phyloP scores from a whole-genome alignment of 352 stramenopile genomes.

The Phytophthora citricola region DNA sequence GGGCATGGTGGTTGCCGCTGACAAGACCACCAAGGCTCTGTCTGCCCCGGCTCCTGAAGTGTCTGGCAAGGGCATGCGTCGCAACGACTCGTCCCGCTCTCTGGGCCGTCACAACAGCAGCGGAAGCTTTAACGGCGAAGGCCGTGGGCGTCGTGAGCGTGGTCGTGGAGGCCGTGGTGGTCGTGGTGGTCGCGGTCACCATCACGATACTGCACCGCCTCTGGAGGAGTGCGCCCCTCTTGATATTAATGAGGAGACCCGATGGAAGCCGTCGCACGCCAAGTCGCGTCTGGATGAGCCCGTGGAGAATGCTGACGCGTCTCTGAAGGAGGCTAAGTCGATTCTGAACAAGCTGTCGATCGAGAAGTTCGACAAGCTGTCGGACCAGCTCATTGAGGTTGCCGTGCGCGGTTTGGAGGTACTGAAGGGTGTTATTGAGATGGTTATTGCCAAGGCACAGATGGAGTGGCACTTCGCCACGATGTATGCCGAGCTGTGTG shows the following conservation, averaged over 20 bases:
- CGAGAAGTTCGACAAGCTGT: constrained; percentile 97
- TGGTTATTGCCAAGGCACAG: constrained; percentile 96
- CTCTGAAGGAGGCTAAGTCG: constrained; percentile 88
- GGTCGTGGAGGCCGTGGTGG: constrained; percentile 53
- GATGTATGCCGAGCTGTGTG: constrained; percentile 96
- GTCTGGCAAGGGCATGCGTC: constrained; percentile 37
- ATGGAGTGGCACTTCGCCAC: constrained; percentile 96
- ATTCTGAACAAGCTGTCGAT: constrained; percentile 98
- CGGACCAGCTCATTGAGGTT: constrained; percentile 91
- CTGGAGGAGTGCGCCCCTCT: constrained; percentile 73
- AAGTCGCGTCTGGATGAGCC: constrained; percentile 63
- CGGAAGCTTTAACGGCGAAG: constrained; percentile 40
- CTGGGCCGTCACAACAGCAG: constrained; percentile 54
- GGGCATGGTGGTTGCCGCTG: constrained; percentile 49
- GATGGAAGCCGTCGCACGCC: constrained; percentile 78
- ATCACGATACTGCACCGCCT: constrained; percentile 58
- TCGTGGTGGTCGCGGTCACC: constrained; percentile 48
- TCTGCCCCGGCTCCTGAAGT: constrained; percentile 28
- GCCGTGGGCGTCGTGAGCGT: constrained; percentile 45
- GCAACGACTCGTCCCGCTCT: constrained; percentile 54
- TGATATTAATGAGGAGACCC: constrained; percentile 84
- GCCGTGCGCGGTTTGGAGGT: constrained; percentile 86
- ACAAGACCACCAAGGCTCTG: constrained; percentile 60
- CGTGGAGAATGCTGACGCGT: constrained; percentile 65
- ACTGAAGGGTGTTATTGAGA: constrained; percentile 90